phyloP scores from a whole-genome alignment of 805 yeast species.

The Candida vaughaniae region DNA sequence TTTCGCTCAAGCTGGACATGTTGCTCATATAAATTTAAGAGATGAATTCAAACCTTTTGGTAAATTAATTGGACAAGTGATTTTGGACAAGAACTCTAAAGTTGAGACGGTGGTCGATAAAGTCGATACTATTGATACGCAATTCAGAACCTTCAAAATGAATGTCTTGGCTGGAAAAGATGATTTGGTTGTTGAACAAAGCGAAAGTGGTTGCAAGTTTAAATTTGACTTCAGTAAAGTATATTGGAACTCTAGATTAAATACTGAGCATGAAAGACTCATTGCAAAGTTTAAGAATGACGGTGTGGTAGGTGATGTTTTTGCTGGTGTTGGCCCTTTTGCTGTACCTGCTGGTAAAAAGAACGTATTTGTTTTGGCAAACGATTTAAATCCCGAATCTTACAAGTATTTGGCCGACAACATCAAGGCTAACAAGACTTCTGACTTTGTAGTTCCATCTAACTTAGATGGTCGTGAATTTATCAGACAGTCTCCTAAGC shows the following conservation, averaged over 20 bases:
- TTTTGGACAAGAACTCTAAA: conserved; percentile 81
- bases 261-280: conserved; percentile 88
- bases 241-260: conserved; percentile 95
- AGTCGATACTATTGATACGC: conserved; percentile 79
- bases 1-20: conserved; percentile 90
- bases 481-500: conserved; percentile 57
- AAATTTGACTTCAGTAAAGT: conserved; percentile 89
- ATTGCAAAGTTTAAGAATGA: conserved; percentile 60
- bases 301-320: conserved; percentile 86
- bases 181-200: conserved; percentile 77
- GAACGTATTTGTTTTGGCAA: conserved; percentile 77
- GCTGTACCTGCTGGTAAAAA: conserved; percentile 94
- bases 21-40: conserved; percentile 87
- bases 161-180: conserved; percentile 86
- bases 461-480: conserved; percentile 84
- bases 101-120: conserved; percentile 91
- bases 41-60: conserved; percentile 85
- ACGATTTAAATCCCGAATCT: conserved; percentile 90
- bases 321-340: conserved; percentile 99
- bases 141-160: conserved; percentile 91
- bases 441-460: conserved; percentile 54
- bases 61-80: conserved; percentile 79
- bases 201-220: conserved; percentile 83
- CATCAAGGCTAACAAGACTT: conserved; percentile 61
- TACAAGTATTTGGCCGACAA: conserved; percentile 68